phyloP scores from a whole-genome alignment of 2,329 filamentous ascomycete species.

The Endothia cerciana region DNA sequence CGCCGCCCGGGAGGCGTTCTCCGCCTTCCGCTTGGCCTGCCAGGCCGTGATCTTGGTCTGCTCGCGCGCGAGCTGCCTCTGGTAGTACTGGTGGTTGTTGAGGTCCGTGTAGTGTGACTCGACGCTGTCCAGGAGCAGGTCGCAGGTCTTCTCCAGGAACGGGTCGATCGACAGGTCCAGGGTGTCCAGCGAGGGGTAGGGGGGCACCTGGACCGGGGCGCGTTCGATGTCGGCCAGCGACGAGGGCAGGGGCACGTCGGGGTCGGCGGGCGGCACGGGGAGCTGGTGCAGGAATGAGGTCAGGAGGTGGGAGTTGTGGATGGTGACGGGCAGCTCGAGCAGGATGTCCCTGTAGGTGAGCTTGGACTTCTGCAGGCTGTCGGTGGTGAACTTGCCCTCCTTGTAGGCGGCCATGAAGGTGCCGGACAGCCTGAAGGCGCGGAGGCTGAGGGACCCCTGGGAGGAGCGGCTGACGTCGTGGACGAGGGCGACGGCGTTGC shows the following conservation, averaged over 20 bases:
- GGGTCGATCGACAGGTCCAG: constrained; percentile 95
- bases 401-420: constrained; percentile 90
- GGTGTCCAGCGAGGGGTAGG: constrained; percentile 86
- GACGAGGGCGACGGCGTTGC: constrained; percentile 83
- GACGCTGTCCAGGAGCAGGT: constrained; percentile 93
- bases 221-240: constrained; percentile 78
- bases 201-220: constrained; percentile 64
- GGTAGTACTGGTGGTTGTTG: constrained; percentile 98
- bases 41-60: constrained; percentile 95
- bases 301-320: constrained; percentile 97
- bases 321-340: constrained; percentile 81
- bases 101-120: constrained; percentile 98
- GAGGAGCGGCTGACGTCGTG: constrained; percentile 96
- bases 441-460: constrained; percentile 85
- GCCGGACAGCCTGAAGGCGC: constrained; percentile 87
- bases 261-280: constrained; percentile 66
- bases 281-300: constrained; percentile 95
- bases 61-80: constrained; percentile 89
- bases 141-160: constrained; percentile 97
- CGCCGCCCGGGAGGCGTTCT: constrained; percentile 82
- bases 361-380: constrained; percentile 94
- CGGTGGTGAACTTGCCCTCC: constrained; percentile 96
- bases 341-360: constrained; percentile 93
- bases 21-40: constrained; percentile 95
- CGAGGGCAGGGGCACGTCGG: constrained; percentile 74